phyloP scores from a whole-genome alignment of 139 green algal species.

The Astrephomene gubernaculifera region DNA sequence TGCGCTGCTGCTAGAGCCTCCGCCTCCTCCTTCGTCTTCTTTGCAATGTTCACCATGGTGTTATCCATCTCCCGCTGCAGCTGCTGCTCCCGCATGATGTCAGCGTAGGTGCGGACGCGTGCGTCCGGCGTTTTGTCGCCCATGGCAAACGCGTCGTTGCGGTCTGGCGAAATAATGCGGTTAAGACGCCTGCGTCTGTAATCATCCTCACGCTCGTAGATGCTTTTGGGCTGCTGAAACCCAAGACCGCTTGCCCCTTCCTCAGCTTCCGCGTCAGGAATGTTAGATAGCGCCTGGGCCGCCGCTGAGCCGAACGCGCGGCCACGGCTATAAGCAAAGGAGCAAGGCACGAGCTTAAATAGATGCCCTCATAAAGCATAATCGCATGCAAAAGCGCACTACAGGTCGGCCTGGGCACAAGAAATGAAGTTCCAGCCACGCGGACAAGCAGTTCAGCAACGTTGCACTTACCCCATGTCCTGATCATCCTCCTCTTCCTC shows the following conservation, averaged over 20 bases:
- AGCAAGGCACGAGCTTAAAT: too few relatives aligned
- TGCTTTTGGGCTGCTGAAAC: slow-evolving; percentile 60
- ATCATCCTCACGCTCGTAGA: slow-evolving; percentile 94
- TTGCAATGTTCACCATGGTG: slow-evolving; percentile 91
- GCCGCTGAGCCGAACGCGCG: neutral
- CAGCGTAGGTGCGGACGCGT: slow-evolving; percentile 88
- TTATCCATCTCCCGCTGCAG: slow-evolving; percentile 92
- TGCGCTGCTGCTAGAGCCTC: slow-evolving; percentile 52
- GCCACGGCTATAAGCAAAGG: neutral
- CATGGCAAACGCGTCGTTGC: slow-evolving; percentile 94
- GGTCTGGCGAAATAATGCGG: slow-evolving; percentile 88
- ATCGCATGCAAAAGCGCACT: too few relatives aligned
- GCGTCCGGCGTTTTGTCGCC: slow-evolving; percentile 87
- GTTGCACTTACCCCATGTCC: slow-evolving; percentile 31
- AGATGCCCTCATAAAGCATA: too few relatives aligned
- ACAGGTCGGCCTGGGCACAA: too few relatives aligned
- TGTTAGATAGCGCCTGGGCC: slow-evolving; percentile 26
- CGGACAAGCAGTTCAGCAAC: neutral
- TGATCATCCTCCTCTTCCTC: slow-evolving; percentile 58
- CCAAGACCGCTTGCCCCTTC: slow-evolving; percentile 7
- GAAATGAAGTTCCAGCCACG: neutral
- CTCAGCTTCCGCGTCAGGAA: slow-evolving; percentile 39
- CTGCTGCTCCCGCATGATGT: slow-evolving; percentile 89
- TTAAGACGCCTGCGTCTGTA: slow-evolving; percentile 86
- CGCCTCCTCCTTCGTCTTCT: slow-evolving; percentile 80